Conservation (phyloP, 129 eudicot species). For the Kitagawia praeruptora region DNA sequence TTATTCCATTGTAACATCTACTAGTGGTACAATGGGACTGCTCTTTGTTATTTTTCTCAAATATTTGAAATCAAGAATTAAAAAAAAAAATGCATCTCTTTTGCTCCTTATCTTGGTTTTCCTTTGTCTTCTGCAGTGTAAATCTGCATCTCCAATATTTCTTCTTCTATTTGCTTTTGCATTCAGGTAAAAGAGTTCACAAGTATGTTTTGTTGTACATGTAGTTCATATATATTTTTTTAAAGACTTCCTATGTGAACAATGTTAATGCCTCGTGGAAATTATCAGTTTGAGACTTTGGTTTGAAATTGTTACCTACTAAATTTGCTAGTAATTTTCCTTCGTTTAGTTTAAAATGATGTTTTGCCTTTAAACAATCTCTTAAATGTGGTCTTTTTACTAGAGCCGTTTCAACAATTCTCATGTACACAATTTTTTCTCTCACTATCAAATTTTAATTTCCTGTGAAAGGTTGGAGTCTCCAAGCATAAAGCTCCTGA, state of each 20-base stretch:
- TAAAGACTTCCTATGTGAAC: not conserved
- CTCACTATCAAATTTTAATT: conserved; percentile 17
- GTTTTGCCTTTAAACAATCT: not conserved
- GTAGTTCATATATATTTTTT: not conserved
- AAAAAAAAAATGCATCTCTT: not conserved
- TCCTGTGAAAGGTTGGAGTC: conserved; percentile 76
- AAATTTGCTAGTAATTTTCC: not conserved
- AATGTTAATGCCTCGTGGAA: not conserved
- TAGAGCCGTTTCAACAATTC: not conserved
- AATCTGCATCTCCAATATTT: conserved; percentile 96
- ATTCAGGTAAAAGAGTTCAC: conserved; percentile 54
- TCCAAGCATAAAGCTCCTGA: conserved; percentile 80
- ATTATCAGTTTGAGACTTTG: not conserved
- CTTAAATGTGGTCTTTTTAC: not conserved
- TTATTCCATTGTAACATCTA: not conserved
- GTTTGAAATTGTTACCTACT: not conserved
- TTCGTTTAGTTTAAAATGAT: not conserved
- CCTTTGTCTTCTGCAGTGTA: conserved; percentile 53
- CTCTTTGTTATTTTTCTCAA: too few relatives aligned
- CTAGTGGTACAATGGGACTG: not conserved
- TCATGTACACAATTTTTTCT: not conserved
- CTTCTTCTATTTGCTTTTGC: conserved; percentile 95
- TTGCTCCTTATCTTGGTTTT: not conserved
- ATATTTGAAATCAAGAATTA: not conserved
- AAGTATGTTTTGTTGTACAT: not conserved